phyloP scores from a whole-genome alignment of 768 basidiomycete species.

The Pleurotus cornucopiae region DNA sequence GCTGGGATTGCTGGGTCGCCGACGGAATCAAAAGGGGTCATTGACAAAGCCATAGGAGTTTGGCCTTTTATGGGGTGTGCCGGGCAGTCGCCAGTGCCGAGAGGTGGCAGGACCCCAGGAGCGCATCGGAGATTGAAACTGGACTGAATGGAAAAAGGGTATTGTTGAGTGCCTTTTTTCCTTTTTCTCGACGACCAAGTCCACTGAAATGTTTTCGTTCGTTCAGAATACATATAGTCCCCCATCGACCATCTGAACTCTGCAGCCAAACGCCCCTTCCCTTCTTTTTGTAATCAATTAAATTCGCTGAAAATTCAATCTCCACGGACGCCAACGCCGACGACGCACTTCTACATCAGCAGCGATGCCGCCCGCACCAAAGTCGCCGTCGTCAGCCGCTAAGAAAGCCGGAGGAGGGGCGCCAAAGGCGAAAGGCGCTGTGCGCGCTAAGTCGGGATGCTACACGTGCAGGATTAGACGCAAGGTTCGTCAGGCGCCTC shows the following conservation, averaged over 20 bases:
- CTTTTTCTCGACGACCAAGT: neutral
- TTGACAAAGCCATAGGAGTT: neutral
- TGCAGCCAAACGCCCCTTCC: constrained; percentile 4
- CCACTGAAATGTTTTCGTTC: neutral
- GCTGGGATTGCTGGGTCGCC: too few species aligned
- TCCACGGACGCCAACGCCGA: too few species aligned
- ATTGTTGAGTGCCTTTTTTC: neutral
- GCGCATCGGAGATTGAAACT: neutral
- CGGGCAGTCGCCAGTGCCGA: neutral
- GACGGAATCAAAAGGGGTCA: neutral
- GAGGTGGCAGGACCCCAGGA: neutral
- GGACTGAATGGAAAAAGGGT: neutral
- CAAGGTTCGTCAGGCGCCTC: constrained; percentile 48
- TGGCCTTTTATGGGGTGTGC: neutral
- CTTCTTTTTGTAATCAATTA: constrained; percentile 3
- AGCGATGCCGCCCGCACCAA: constrained; percentile 36
- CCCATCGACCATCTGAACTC: constrained; percentile 11
- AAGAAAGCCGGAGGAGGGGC: constrained; percentile 45
- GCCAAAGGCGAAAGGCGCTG: constrained; percentile 76
- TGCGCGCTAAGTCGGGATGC: constrained; percentile 84
- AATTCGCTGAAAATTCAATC: too few species aligned
- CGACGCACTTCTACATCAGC: neutral
- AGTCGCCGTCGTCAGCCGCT: constrained; percentile 28
- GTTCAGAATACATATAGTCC: neutral
- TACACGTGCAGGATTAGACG: constrained; percentile 85